These are phyloP conservation scores for Nicotiana benthamiana DNA, from an alignment of 257 asterid species.

Conservation along the genomic window DNA sequence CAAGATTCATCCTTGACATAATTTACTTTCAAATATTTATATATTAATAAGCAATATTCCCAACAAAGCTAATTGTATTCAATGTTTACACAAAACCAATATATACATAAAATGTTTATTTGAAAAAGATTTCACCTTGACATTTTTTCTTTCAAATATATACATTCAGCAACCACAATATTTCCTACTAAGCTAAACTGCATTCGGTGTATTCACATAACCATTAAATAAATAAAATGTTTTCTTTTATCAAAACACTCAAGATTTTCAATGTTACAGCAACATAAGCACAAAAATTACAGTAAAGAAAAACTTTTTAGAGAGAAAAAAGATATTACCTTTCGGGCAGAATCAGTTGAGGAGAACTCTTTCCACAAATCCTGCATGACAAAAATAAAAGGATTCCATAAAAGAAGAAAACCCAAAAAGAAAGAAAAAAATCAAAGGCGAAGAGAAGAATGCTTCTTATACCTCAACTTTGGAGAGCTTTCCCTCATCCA, in stretches of 20 bases:
- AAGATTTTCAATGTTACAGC: not conserved
- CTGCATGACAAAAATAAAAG: constrained; percentile 23
- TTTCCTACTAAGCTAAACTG: not conserved
- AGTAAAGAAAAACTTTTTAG: not conserved
- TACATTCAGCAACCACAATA: not conserved
- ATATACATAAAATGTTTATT: not conserved
- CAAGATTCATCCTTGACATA: not conserved
- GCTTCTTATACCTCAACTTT: constrained; percentile 36
- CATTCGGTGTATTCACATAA: not conserved
- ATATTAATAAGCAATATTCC: not conserved
- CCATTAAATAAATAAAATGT: not conserved
- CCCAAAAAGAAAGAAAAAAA: not conserved
- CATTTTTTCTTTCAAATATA: not conserved
- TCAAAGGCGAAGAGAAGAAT: not conserved
- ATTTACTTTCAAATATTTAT: not conserved
- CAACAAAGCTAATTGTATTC: not conserved
- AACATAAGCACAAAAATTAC: not conserved
- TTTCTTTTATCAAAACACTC: not conserved
- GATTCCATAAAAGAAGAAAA: not conserved
- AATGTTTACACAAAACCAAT: not conserved
- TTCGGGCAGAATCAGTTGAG: constrained; percentile 64
- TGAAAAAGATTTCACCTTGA: too few species aligned
- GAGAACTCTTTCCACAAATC: constrained; percentile 66
- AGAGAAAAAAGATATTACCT: constrained; percentile 28
- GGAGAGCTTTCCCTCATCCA: constrained; percentile 53